Evolutionary conservation across 2,329 filamentous ascomycete genomes (phyloP), one percentile per base, ranked within the genome.

Genomic region (Colletotrichum graminicola): DNA sequence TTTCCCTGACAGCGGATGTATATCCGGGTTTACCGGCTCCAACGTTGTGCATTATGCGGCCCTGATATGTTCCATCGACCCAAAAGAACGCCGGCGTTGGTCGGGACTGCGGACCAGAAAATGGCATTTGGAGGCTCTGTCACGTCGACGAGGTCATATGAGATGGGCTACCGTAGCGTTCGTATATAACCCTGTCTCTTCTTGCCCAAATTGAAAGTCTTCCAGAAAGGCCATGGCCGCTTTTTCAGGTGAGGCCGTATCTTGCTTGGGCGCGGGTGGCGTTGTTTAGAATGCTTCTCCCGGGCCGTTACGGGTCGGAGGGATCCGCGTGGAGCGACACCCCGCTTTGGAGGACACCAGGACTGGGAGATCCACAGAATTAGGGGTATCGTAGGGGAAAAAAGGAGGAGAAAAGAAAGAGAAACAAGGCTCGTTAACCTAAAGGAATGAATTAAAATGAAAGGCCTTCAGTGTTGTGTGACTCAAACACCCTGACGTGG

Each of bases 181-280:
- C 41, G 21, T 23, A 56, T 16, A 4, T 4, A 29, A 2, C 63
- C 49, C 41, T 51, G 41, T 18, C 36, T 14, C 34, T 5, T 18
- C 32, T 51, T 51, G 57, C 62, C 63, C 34, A 18, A 29, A 29
- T n/a, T 29, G n/a, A 43, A 23, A 32, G 23, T 52, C 52, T 71
- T 67, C 57, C 51, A 67, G 56, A 67, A 62, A 51, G 67, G 36
- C 49, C 43, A 62, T 6, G 7, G n/a, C 57, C 57, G 57, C 63
- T 71, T 67, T 62, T 71, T 51, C n/a, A 62, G 63, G 51, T 67
- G 67, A 71, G 63, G 1, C 29, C 62, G 29, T n/a, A 39, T 23
- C 45, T 12, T 57, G 55, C 62, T 66, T 21, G 47, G 32, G 45
- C 62, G 66, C 34, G 36, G 32, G 32, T 26, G 12, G 60, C 36